Evolutionary conservation across 306 rosid species (phyloP).

Genomic region (Gleditsia sinensis): DNA sequence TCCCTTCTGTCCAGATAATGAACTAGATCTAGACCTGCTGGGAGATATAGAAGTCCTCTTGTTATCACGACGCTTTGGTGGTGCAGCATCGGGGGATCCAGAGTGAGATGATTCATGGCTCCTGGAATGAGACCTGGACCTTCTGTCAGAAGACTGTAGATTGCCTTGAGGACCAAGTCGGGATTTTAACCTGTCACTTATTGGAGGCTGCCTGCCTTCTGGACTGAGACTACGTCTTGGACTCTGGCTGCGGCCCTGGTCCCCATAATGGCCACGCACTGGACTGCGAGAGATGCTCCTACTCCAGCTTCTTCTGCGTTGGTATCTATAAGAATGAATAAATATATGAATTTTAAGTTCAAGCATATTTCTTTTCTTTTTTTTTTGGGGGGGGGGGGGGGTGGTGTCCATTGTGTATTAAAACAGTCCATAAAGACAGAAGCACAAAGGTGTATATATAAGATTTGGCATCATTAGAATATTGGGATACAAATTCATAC

Average conservation of each 20-base stretch:
- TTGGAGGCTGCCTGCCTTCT: conserved; percentile 58
- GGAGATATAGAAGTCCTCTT: conserved; percentile 56
- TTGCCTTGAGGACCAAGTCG: conserved; percentile 75
- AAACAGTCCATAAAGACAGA: too few relatives aligned
- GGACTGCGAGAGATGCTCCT: conserved; percentile 81
- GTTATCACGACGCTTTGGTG: conserved; percentile 47
- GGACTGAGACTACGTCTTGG: conserved; percentile 63
- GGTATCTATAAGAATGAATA: conserved; percentile 45
- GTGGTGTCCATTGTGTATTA: too few relatives aligned
- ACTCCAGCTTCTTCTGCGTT: conserved; percentile 68
- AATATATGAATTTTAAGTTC: background rate
- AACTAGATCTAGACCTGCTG: conserved; percentile 73
- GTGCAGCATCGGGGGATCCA: conserved; percentile 61
- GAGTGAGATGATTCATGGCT: conserved; percentile 48
- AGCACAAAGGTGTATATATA: too few relatives aligned
- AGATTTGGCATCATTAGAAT: too few relatives aligned
- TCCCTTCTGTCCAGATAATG: conserved; percentile 74
- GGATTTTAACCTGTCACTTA: conserved; percentile 76
- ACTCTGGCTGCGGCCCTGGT: conserved; percentile 54
- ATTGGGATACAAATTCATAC: too few relatives aligned
- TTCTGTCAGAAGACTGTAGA: conserved; percentile 49
- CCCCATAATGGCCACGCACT: conserved; percentile 59
- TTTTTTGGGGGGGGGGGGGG: too few relatives aligned
- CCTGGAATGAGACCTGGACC: conserved; percentile 49
- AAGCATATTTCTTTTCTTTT: too few relatives aligned